Conservation (phyloP, 805 yeast genomes). For the Pichia thaimueangensis region DNA sequence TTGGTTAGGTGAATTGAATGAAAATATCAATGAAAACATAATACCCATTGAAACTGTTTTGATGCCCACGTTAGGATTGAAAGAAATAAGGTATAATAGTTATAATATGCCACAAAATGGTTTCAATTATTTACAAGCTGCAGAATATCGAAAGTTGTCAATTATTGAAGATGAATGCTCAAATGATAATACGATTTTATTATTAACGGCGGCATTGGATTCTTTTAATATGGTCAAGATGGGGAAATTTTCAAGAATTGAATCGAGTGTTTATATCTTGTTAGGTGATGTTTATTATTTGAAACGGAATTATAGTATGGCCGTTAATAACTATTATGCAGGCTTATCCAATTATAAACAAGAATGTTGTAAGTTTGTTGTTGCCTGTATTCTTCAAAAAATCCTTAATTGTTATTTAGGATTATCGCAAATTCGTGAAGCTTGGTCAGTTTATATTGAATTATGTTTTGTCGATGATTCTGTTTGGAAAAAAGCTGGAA, state of each 20-base stretch:
- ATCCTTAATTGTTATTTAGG: slow-evolving; percentile 34
- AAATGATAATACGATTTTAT: slow-evolving; percentile 16
- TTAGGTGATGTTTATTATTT: slow-evolving; percentile 43
- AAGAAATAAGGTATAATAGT: slow-evolving; percentile 14
- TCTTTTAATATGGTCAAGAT: slow-evolving; percentile 32
- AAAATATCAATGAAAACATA: slow-evolving; percentile 24
- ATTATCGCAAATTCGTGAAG: slow-evolving; percentile 28
- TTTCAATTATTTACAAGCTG: slow-evolving; percentile 34
- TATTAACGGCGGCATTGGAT: slow-evolving; percentile 33
- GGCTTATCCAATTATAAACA: slow-evolving; percentile 32
- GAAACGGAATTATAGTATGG: slow-evolving; percentile 31
- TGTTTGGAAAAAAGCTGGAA: background rate
- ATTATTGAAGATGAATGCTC: background rate
- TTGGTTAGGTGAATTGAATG: slow-evolving; percentile 57
- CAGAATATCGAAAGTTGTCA: slow-evolving; percentile 14
- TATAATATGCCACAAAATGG: slow-evolving; percentile 39
- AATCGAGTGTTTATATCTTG: slow-evolving; percentile 40
- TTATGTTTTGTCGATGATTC: slow-evolving; percentile 16
- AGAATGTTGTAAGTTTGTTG: slow-evolving; percentile 37
- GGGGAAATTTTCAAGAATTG: slow-evolving; percentile 32
- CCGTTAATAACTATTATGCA: slow-evolving; percentile 36
- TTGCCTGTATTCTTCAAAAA: slow-evolving; percentile 29
- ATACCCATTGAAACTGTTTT: slow-evolving; percentile 33
- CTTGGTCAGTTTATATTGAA: slow-evolving; percentile 30
- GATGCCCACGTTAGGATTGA: slow-evolving; percentile 25